These are phyloP conservation scores for Xylaria sp. DNA, from an alignment of 2,329 filamentous ascomycete species.

Conservation along the genomic window DNA sequence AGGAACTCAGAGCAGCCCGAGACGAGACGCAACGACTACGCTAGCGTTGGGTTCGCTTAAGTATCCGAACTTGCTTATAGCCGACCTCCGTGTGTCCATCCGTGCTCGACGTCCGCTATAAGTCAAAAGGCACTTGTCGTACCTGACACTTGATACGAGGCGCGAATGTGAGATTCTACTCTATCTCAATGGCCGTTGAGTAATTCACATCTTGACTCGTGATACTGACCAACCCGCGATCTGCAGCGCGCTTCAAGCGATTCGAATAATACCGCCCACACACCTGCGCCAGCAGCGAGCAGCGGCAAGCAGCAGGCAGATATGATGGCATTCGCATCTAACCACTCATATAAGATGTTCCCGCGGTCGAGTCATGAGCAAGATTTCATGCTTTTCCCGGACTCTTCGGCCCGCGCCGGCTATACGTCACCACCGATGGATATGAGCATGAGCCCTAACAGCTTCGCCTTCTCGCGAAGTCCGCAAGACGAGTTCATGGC, in stretches of 20 bases:
- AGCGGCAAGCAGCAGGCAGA: slow-evolving; percentile 17
- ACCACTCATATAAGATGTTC: slow-evolving; percentile 49
- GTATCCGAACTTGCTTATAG: background rate
- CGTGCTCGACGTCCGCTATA: slow-evolving; percentile 3
- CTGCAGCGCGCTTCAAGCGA: slow-evolving; percentile 34
- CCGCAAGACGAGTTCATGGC: slow-evolving; percentile 53
- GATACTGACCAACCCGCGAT: slow-evolving; percentile 36
- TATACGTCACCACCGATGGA: slow-evolving; percentile 54
- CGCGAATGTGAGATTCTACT: slow-evolving; percentile 38
- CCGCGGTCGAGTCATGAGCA: slow-evolving; percentile 43
- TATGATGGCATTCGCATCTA: slow-evolving; percentile 46
- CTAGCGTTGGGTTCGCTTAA: slow-evolving; percentile 15
- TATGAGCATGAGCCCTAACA: slow-evolving; percentile 59
- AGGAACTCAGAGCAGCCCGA: background rate
- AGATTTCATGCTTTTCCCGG: slow-evolving; percentile 50
- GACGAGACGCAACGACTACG: background rate
- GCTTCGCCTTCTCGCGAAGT: slow-evolving; percentile 55
- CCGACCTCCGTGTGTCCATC: background rate
- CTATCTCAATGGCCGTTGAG: slow-evolving; percentile 10
- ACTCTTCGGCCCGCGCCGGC: slow-evolving; percentile 41
- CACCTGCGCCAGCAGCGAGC: slow-evolving; percentile 18
- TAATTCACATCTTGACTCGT: slow-evolving; percentile 22
- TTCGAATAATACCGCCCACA: slow-evolving; percentile 19
- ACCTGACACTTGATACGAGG: slow-evolving; percentile 17
- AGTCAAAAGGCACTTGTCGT: slow-evolving; percentile 11